Percentiles rank a stretch among this genome's conserved stretches.
phyloP scores from a whole-genome alignment of 495 filamentous ascomycete genomes.

The Chaetomium cochliodes region DNA sequence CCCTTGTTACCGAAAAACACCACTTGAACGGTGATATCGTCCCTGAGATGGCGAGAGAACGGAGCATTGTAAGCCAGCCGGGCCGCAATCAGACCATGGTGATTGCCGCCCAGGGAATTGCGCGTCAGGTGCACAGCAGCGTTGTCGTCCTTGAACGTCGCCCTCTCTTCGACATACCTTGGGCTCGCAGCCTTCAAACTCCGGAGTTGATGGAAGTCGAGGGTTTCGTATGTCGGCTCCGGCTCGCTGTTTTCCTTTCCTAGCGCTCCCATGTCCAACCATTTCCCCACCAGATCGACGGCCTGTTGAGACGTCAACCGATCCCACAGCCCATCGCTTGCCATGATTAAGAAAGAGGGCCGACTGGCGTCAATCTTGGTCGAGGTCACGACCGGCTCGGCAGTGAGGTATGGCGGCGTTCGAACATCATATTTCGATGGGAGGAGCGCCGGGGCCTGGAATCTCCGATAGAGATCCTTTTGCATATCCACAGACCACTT shows the following conservation, averaged over 20 bases:
- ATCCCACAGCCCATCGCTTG: conserved; percentile 67
- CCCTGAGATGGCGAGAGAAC: conserved; percentile 48
- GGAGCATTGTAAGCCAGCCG: conserved; percentile 51
- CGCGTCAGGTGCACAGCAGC: conserved; percentile 60
- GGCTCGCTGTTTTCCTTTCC: neutral
- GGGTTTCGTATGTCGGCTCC: neutral
- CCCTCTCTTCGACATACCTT: conserved; percentile 20
- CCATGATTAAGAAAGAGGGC: conserved; percentile 60
- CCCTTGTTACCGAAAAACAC: conserved; percentile 50
- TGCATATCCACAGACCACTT: conserved; percentile 60
- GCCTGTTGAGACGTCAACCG: conserved; percentile 57
- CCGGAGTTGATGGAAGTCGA: neutral
- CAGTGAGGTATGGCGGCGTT: conserved; percentile 25
- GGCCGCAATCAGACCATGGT: conserved; percentile 56
- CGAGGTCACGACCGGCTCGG: conserved; percentile 61
- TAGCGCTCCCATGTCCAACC: conserved; percentile 45
- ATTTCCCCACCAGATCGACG: conserved; percentile 56
- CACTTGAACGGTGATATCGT: conserved; percentile 65
- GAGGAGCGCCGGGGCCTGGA: conserved; percentile 22
- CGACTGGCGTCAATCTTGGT: conserved; percentile 46
- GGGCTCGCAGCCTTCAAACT: conserved; percentile 15
- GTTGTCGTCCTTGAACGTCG: conserved; percentile 56
- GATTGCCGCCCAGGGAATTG: conserved; percentile 61
- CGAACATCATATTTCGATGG: neutral
- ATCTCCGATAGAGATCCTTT: conserved; percentile 42